These are phyloP conservation scores for Penicillium odoratum DNA, from an alignment of 495 filamentous ascomycete genomes.

Conservation along the genomic window DNA sequence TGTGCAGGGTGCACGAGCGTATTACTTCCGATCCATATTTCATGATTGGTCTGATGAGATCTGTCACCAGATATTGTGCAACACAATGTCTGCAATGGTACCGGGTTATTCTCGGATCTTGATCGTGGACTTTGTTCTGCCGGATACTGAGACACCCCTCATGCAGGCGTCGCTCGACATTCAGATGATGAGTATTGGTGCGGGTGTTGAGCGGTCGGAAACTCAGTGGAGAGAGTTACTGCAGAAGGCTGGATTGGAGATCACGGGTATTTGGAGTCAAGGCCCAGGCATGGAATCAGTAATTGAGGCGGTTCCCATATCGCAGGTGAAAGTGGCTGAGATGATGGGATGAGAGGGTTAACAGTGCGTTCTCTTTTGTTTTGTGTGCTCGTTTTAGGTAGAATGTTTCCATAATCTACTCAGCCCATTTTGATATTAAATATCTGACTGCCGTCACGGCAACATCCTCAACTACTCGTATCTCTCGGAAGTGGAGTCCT, in stretches of 20 bases:
- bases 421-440: background rate
- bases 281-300: constrained; percentile 39
- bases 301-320: constrained; percentile 31
- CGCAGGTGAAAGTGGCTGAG: background rate
- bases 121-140: constrained; percentile 42
- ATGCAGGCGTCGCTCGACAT: constrained; percentile 42
- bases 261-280: constrained; percentile 33
- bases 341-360: no score
- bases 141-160: constrained; percentile 33
- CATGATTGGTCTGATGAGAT: constrained; percentile 48
- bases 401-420: background rate
- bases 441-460: constrained; percentile 10
- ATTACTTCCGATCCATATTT: constrained; percentile 47
- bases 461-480: constrained; percentile 19
- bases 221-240: constrained; percentile 38
- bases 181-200: constrained; percentile 47
- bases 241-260: constrained; percentile 33
- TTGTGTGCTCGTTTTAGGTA: background rate
- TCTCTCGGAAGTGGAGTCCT: constrained; percentile 11
- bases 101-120: constrained; percentile 37
- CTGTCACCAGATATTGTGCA: constrained; percentile 36
- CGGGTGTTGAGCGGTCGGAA: constrained; percentile 42
- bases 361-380: no score
- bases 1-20: constrained; percentile 36
- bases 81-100: constrained; percentile 40